Evolutionary conservation across 225 moss, liverwort and hornwort species (phyloP).

Genomic region (Neckera pumila): DNA sequence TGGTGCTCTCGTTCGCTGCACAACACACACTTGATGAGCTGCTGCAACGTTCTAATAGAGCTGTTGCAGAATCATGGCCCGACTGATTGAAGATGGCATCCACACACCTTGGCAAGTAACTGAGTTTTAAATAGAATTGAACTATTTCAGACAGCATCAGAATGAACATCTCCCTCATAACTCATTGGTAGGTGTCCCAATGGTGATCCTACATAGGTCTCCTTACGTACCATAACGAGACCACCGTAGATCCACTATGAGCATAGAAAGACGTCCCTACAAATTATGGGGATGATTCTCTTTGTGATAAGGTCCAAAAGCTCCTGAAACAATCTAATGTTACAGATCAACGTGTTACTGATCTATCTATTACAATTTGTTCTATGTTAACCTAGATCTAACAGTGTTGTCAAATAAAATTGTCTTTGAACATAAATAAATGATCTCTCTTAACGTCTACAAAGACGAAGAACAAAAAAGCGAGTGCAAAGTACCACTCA

Average conservation of each 20-base stretch:
- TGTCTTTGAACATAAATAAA: background rate
- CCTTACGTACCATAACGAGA: background rate
- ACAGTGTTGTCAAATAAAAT: background rate
- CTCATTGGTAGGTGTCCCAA: background rate
- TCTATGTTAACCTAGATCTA: background rate
- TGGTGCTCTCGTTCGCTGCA: constrained; percentile 83
- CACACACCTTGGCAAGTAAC: background rate
- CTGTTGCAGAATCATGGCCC: background rate
- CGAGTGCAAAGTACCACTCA: constrained; percentile 6
- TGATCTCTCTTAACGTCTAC: background rate
- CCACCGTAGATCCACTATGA: background rate
- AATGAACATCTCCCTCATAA: background rate
- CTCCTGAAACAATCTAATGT: background rate
- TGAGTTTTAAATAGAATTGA: background rate
- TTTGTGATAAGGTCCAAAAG: background rate
- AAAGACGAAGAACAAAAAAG: background rate
- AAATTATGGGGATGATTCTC: background rate
- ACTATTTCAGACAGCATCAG: background rate
- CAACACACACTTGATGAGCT: background rate
- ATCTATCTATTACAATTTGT: background rate
- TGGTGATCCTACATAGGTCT: background rate
- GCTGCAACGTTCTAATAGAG: background rate
- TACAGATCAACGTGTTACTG: background rate
- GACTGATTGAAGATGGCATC: background rate
- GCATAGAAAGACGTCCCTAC: background rate